A percentile compares a stretch with the other conserved stretches of the same genome.
Conservation (phyloP, 2,329 filamentous ascomycete genomes). For the Trichoderma oligosporum region DNA sequence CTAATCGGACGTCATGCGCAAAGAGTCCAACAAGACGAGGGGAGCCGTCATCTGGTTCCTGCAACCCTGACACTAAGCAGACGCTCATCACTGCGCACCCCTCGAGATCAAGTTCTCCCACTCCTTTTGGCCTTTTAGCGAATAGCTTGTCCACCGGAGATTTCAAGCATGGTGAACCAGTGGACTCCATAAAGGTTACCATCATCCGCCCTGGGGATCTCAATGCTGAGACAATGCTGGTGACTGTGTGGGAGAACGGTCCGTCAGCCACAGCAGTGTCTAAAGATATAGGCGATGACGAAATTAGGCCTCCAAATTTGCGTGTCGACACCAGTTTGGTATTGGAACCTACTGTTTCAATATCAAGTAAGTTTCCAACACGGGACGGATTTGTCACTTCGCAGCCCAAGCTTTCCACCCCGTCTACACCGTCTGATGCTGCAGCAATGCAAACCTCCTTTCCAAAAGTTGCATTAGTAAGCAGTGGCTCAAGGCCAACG, state of each 20-base stretch:
- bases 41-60: not conserved
- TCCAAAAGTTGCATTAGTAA: not conserved
- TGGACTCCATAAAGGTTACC: slow-evolving; percentile 24
- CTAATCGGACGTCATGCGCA: not conserved
- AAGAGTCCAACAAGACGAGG: not conserved
- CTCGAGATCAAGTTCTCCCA: not conserved
- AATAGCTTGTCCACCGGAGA: not conserved
- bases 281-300: not conserved
- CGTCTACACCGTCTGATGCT: not conserved
- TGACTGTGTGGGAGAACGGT: slow-evolving; percentile 21
- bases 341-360: not conserved
- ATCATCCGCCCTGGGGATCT: slow-evolving; percentile 26
- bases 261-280: slow-evolving; percentile 16
- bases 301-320: not conserved
- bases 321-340: not conserved
- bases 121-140: not conserved
- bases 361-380: not conserved
- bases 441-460: not conserved
- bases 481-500: not conserved
- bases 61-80: not conserved
- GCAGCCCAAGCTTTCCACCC: not conserved
- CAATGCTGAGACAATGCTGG: slow-evolving; percentile 23
- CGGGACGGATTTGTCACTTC: not conserved
- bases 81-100: not conserved
- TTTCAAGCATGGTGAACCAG: not conserved